Conservation (phyloP, 768 basidiomycete genomes). For the Rhizopogon sp. region DNA sequence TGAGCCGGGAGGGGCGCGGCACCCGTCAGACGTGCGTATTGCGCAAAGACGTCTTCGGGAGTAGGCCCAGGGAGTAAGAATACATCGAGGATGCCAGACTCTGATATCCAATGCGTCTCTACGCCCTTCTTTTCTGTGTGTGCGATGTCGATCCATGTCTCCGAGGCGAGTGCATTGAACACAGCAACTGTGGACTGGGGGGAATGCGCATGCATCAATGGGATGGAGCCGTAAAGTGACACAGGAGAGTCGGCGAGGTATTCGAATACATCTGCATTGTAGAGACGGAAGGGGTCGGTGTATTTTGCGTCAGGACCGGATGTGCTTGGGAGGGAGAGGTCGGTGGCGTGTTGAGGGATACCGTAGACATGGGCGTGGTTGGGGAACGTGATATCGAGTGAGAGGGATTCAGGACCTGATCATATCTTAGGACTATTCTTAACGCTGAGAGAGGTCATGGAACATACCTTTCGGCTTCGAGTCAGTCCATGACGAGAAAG, state of each 20-base stretch:
- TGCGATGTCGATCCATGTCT: conserved; percentile 91
- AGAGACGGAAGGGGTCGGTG: conserved; percentile 90
- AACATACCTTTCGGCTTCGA: conserved; percentile 87
- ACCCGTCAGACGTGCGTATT: conserved; percentile 85
- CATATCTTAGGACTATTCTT: background rate
- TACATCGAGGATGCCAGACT: conserved; percentile 92
- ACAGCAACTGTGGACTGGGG: conserved; percentile 83
- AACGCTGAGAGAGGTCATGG: no score
- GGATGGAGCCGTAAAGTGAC: conserved; percentile 89
- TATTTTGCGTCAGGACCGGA: conserved; percentile 72
- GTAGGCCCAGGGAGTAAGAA: conserved; percentile 93
- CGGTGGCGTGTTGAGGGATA: conserved; percentile 94
- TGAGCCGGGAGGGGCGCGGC: conserved; percentile 83
- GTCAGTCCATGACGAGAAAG: conserved; percentile 83
- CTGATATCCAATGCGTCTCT: conserved; percentile 95
- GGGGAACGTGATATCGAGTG: conserved; percentile 90
- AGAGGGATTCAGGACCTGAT: conserved; percentile 92
- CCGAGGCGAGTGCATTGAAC: conserved; percentile 83
- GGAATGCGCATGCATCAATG: conserved; percentile 90
- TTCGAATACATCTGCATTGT: conserved; percentile 95
- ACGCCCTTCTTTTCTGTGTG: conserved; percentile 57
- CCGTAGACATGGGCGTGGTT: conserved; percentile 89
- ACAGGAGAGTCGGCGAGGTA: conserved; percentile 78
- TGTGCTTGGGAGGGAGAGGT: conserved; percentile 84
- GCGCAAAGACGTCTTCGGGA: conserved; percentile 73